Evolutionary conservation across 2,329 filamentous ascomycete species (phyloP), one percentile per base, ranked within the genome.

Genomic region (Claviceps monticola): DNA sequence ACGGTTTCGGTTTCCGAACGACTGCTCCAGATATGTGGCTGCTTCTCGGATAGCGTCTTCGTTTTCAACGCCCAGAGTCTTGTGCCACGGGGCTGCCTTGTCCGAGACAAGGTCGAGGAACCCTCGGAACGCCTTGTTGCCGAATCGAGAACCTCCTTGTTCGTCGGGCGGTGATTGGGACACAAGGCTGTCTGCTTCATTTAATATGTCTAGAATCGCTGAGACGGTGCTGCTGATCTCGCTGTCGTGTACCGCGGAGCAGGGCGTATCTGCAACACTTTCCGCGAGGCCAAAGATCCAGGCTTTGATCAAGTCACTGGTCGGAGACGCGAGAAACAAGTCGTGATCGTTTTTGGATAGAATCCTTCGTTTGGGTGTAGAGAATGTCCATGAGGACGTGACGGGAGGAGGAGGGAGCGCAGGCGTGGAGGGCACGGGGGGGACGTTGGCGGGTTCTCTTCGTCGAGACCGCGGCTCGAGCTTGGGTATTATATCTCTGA

Each of bases 231-330:
- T 70, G 56, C 83, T 80, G n/a, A 82, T 67, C 44, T 78, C 72
- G n/a, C 76, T 71, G 26, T 74, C 73, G 43, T 59, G 59, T 53
- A 80, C 68, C 5, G 83, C 72, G 2, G 84, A 84, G 56, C 84
- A 77, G 6, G 84, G 80, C 29, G 74, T 79, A 62, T 86, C 82
- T 48, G 80, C 72, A 45, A 95, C 86, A 4, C 86, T 82, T 60
- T 96, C 90, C 45, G 89, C 83, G 21, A 98, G 79, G 9, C 80
- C 79, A 67, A 95, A 96, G 55, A 96, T 76, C 69, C 95, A 98
- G 19, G 86, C 81, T 53, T 86, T 72, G 44, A 98, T 76, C 42
- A 97, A 76, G 7, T 74, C 74, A 66, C 87, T 85, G 6, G 90
- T 84, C 0, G 83, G 74, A 0, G 90, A 96, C 0, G 78, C 71